Percentiles rank a stretch among this genome's conserved stretches.
Evolutionary conservation across 768 basidiomycete genomes (phyloP).

Genomic region (Trichaptum fuscoviolaceum): DNA sequence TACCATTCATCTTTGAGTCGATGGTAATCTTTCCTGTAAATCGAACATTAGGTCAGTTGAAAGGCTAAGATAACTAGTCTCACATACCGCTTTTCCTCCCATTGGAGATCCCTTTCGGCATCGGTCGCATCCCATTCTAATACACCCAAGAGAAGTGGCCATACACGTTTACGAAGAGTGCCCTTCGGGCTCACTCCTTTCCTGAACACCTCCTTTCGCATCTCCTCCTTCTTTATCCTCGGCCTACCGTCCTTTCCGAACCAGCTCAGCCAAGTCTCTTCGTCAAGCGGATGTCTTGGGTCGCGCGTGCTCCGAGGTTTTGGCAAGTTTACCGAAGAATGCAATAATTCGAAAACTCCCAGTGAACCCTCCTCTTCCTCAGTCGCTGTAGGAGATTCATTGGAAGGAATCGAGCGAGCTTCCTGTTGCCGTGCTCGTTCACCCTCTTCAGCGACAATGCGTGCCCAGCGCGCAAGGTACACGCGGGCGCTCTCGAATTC

Average conservation of each 20-base stretch:
- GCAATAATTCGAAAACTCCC: constrained; percentile 84
- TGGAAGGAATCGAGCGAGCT: constrained; percentile 52
- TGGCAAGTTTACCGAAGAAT: constrained; percentile 73
- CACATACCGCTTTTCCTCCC: constrained; percentile 59
- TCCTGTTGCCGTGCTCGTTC: constrained; percentile 83
- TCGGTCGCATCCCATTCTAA: constrained; percentile 71
- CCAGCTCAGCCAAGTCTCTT: constrained; percentile 71
- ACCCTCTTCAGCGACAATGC: constrained; percentile 96
- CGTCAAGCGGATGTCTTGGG: constrained; percentile 71
- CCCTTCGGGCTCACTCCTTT: constrained; percentile 57
- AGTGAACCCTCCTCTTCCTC: constrained; percentile 66
- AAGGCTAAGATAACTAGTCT: neutral
- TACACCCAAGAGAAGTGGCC: constrained; percentile 89
- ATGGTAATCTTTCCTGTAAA: constrained; percentile 58
- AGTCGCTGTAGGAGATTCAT: constrained; percentile 34
- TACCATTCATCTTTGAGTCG: constrained; percentile 77
- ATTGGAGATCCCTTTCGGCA: constrained; percentile 52
- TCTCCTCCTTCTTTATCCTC: constrained; percentile 57
- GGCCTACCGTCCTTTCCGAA: constrained; percentile 70
- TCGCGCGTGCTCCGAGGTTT: constrained; percentile 80
- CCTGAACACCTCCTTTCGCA: constrained; percentile 73
- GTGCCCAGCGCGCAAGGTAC: constrained; percentile 94
- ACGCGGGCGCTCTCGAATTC: constrained; percentile 96
- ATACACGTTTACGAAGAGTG: constrained; percentile 63
- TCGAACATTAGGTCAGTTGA: constrained; percentile 5